Evolutionary conservation across 352 stramenopile species (phyloP).

Genomic region (Globisporangium irregulare): DNA sequence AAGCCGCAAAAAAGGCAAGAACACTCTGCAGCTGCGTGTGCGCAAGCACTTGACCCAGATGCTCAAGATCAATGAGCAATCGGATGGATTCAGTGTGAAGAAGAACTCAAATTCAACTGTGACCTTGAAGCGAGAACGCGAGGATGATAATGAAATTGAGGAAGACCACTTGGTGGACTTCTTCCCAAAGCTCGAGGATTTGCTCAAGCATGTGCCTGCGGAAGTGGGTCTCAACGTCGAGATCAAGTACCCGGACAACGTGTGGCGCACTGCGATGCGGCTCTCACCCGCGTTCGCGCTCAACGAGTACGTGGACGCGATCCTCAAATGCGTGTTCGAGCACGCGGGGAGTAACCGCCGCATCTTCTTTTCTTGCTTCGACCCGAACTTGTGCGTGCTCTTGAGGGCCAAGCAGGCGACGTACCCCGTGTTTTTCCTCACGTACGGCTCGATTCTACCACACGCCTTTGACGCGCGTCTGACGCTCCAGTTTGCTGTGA

Average conservation of each 20-base stretch:
- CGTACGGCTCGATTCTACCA: conserved; percentile 51
- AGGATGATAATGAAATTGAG: conserved; percentile 13
- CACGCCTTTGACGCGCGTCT: conserved; percentile 48
- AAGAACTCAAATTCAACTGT: conserved; percentile 1
- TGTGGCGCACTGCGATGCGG: conserved; percentile 39
- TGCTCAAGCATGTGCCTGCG: conserved; percentile 69
- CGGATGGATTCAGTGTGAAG: not conserved
- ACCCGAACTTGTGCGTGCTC: conserved; percentile 60
- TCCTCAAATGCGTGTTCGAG: conserved; percentile 73
- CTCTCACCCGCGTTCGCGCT: conserved; percentile 56
- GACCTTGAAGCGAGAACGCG: not conserved
- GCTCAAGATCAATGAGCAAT: conserved; percentile 23
- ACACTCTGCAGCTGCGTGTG: conserved; percentile 41
- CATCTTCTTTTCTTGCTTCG: conserved; percentile 86
- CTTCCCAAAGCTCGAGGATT: conserved; percentile 61
- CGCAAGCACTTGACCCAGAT: conserved; percentile 71
- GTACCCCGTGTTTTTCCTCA: conserved; percentile 78
- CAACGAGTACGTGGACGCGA: conserved; percentile 69
- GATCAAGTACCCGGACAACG: conserved; percentile 76
- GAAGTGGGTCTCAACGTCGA: conserved; percentile 79
- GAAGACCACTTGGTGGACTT: conserved; percentile 67
- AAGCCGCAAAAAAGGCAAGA: conserved; percentile 29
- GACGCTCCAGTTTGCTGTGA: conserved; percentile 61
- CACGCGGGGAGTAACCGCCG: conserved; percentile 44
- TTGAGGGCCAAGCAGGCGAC: conserved; percentile 67